Conservation (phyloP, 1,139 yeast species). For the Protomyces inouyei region DNA sequence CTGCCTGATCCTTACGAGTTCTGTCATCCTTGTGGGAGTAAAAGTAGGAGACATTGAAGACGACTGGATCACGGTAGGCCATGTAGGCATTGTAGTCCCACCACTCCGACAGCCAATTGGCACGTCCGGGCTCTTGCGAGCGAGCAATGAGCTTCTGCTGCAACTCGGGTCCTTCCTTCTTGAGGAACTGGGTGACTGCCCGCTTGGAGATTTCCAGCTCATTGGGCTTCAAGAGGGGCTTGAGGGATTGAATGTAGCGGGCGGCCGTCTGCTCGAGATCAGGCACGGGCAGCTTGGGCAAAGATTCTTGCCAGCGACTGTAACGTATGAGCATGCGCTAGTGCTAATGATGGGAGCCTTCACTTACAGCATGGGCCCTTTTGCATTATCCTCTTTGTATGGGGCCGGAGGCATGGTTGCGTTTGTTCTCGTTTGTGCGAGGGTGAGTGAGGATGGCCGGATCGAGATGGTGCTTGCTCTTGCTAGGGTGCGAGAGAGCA, state of each 20-base stretch:
- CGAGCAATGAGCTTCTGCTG: constrained; percentile 61
- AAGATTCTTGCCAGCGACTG: constrained; percentile 58
- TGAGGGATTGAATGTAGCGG: constrained; percentile 65
- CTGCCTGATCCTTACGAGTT: constrained; percentile 61
- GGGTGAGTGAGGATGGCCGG: neutral
- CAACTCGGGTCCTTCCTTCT: constrained; percentile 61
- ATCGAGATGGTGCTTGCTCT: neutral
- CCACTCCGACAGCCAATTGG: constrained; percentile 87
- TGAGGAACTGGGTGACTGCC: constrained; percentile 62
- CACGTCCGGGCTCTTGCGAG: constrained; percentile 52
- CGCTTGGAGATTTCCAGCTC: constrained; percentile 56
- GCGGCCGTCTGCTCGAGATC: constrained; percentile 64
- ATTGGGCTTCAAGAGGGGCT: constrained; percentile 57
- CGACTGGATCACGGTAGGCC: constrained; percentile 86
- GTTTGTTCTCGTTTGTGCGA: constrained; percentile 1
- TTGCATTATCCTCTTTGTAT: constrained; percentile 19
- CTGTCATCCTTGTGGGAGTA: constrained; percentile 69
- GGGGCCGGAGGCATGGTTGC: constrained; percentile 22
- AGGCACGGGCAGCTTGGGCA: constrained; percentile 89
- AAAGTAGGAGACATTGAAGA: constrained; percentile 89
- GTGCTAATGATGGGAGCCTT: neutral
- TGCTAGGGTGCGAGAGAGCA: neutral
- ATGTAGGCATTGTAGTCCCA: constrained; percentile 95
- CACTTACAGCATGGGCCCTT: constrained; percentile 24
- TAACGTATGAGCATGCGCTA: neutral